phyloP scores from a whole-genome alignment of 805 yeast species.

The Candida ovalis region DNA sequence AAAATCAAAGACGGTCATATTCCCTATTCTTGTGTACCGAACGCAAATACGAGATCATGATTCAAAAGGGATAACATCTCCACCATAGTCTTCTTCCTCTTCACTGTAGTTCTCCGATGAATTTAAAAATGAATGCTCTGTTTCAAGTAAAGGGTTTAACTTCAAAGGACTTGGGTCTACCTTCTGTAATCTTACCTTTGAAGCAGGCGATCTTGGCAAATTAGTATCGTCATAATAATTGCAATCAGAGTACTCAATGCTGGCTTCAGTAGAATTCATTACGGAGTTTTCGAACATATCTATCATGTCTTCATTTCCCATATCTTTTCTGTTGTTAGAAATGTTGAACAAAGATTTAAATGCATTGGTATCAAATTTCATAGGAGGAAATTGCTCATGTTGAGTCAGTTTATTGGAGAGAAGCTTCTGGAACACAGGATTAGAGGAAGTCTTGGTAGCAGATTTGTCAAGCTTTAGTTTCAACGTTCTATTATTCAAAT shows the following conservation, averaged over 20 bases:
- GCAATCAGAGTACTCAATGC: slow-evolving; percentile 20
- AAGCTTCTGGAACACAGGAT: slow-evolving; percentile 9
- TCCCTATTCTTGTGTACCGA: too few relatives aligned
- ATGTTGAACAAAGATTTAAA: slow-evolving; percentile 12
- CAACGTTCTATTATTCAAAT: slow-evolving; percentile 11
- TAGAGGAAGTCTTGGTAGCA: not conserved
- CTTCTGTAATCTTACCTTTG: not conserved
- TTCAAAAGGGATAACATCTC: slow-evolving; percentile 14
- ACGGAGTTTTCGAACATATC: slow-evolving; percentile 1
- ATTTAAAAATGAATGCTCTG: not conserved
- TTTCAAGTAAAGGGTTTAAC: not conserved
- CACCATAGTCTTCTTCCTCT: slow-evolving; percentile 26
- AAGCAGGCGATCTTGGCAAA: slow-evolving; percentile 6
- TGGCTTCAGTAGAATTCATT: not conserved
- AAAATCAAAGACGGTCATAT: too few relatives aligned
- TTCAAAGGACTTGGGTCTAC: not conserved
- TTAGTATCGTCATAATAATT: slow-evolving; percentile 22
- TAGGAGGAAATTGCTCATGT: not conserved
- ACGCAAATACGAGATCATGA: too few relatives aligned
- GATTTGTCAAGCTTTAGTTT: slow-evolving; percentile 9
- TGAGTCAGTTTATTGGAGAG: slow-evolving; percentile 4
- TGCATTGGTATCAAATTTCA: slow-evolving; percentile 5
- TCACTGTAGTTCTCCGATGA: slow-evolving; percentile 6
- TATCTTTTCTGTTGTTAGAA: slow-evolving; percentile 5
- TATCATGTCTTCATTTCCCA: not conserved